Evolutionary conservation across 164 flowering plant genomes (phyloP), one percentile per base, ranked within the genome.

Genomic region (Nelumbo lutea): DNA sequence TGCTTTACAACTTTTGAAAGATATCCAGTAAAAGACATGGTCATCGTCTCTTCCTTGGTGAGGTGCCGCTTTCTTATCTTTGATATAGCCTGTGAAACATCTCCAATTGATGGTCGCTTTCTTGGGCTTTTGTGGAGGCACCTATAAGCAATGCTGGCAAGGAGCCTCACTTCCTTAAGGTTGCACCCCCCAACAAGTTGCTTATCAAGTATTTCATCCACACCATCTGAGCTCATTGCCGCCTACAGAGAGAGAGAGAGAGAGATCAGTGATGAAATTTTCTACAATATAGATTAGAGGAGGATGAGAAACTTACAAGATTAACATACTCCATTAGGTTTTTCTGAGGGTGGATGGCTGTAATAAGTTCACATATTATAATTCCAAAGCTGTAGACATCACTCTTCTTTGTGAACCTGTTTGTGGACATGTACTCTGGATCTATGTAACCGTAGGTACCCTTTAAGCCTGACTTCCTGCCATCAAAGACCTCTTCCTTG

Each of bases 381-480:
- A 96, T 75, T 14, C 98, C 99, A 70, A 93, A 83, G 81, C 99
- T 93, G 79, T 88, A 96, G 66, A 93, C 80, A 79, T 93, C 99
- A 75, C 99, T 96, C 14, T 90, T 93, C 81, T 79, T 81, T 58
- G 97, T 90, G 79, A 86, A 87, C 75, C 86, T 86, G 90, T 79
- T 96, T 9, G 96, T 91, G 41, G 97, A 84, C 65, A 96, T 81
- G 76, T 93, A 96, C 15, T 68, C 83, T 13, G 98, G 99, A 76
- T 96, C 99, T 66, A 96, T 96, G 81, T 91, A 96, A 58, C 98
- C 99, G 71, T 90, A 86, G 47, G 97, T 93, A 43, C 99, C 99
- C 87, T 96, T 96, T 64, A 96, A 72, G 72, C 95, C 83, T 9
- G 97, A 93, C 65, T 82, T 88, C 57, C 86, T 80, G 53, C 93